Evolutionary conservation across 495 filamentous ascomycete genomes (phyloP), one percentile per base, ranked within the genome.

Genomic region (Penicillium alfredii): DNA sequence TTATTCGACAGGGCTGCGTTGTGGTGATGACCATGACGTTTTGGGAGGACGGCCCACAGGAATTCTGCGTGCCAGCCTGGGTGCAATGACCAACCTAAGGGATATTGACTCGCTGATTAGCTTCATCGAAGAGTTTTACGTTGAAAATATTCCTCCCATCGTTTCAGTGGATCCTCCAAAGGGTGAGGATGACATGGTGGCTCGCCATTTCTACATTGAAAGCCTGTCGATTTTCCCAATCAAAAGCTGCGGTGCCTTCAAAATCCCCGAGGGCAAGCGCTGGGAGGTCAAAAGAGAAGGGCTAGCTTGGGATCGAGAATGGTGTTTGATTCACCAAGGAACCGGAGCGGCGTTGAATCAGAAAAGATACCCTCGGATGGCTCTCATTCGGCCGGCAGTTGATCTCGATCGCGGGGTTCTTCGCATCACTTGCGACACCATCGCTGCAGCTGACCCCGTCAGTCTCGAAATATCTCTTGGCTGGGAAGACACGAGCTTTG

Each of bases 291-390:
- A 69, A 30, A 61, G 67, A 10, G 83, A 93, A 60, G 89, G 89
- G 0, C 64, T 96, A 4, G 82, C 80, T 11, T 94, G 88, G 88
- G 89, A 96, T 56, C 67, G 88, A 33, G 89, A 96, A 61, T 96
- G 89, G 89, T 94, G 87, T 53, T 60, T 96, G 10, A 73, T 96
- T 10, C 87, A 94, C 54, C 77, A 81, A 50, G 84, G 86, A 6
- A 88, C 86, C 2, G 80, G 80, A 0, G 76, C 76, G 30, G 84
- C 80, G 0, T 60, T 96, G 31, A 89, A 73, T 44, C 87, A 93
- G 55, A 94, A 94, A 60, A 68, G 76, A 37, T 79, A 93, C 51
- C 85, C 86, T 2, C 72, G 68, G 11, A 94, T 96, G 88, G 80
- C 85, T 4, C 71, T 94, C 8, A 73, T 96, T 25, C 68, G 73